phyloP scores from a whole-genome alignment of 2,329 filamentous ascomycete species.

The Aspergillus oerlinghausenensis region DNA sequence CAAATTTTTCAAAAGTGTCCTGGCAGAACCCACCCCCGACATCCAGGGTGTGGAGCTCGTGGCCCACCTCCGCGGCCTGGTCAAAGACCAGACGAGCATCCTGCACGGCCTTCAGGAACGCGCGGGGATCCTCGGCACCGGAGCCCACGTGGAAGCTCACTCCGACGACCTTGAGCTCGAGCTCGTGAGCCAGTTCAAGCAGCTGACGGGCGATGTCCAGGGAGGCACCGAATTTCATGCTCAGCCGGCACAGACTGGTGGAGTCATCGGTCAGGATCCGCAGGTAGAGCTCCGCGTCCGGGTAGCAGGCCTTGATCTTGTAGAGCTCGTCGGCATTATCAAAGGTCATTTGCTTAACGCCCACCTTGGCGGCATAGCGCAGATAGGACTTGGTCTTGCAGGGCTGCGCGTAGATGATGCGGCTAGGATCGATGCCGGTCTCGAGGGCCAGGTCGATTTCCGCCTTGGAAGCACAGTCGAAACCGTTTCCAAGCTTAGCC shows the following conservation, averaged over 20 bases:
- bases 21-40: slow-evolving; percentile 90
- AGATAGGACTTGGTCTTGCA: slow-evolving; percentile 99
- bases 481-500: slow-evolving; percentile 82
- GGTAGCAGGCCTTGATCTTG: slow-evolving; percentile 92
- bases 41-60: slow-evolving; percentile 79
- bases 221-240: slow-evolving; percentile 93
- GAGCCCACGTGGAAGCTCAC: slow-evolving; percentile 98
- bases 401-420: slow-evolving; percentile 98
- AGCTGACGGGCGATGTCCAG: slow-evolving; percentile 76
- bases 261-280: slow-evolving; percentile 97
- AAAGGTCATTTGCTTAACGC: slow-evolving; percentile 98
- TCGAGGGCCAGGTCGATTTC: slow-evolving; percentile 90
- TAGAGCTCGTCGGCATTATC: slow-evolving; percentile 97
- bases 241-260: slow-evolving; percentile 86
- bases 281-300: slow-evolving; percentile 83
- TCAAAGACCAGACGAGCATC: slow-evolving; percentile 89
- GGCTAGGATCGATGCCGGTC: slow-evolving; percentile 76
- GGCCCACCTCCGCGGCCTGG: slow-evolving; percentile 71
- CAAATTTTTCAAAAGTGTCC: slow-evolving; percentile 89
- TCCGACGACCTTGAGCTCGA: slow-evolving; percentile 86
- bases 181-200: slow-evolving; percentile 70
- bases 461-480: slow-evolving; percentile 96
- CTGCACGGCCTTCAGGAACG: slow-evolving; percentile 84
- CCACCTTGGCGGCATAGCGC: slow-evolving; percentile 76
- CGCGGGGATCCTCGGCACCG: slow-evolving; percentile 86